Percentiles rank a stretch among this genome's conserved stretches.
These are phyloP conservation scores for Coemansia guatemalensis DNA, from an alignment of 192 early-diverging fungal genomes.

Conservation along the genomic window DNA sequence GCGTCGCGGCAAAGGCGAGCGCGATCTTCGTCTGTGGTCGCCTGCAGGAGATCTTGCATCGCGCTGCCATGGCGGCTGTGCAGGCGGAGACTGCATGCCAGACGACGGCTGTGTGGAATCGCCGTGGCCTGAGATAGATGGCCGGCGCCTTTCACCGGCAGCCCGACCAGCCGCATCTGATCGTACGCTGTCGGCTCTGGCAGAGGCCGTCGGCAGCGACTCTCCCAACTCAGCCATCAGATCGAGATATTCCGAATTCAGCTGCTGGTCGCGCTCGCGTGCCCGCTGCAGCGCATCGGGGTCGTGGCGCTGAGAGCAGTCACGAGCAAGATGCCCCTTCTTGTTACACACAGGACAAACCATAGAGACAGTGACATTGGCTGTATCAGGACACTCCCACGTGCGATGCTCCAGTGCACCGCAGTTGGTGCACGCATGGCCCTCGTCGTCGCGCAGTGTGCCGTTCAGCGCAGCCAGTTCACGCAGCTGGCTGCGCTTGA, in stretches of 20 bases:
- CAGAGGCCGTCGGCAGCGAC: slow-evolving; percentile 24
- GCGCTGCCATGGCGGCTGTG: slow-evolving; percentile 32
- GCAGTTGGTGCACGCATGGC: slow-evolving; percentile 92
- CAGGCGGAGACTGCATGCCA: slow-evolving; percentile 15
- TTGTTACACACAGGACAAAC: slow-evolving; percentile 88
- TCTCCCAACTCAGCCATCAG: slow-evolving; percentile 95
- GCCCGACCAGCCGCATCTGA: background rate
- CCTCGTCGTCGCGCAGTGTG: slow-evolving; percentile 93
- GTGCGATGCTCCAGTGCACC: slow-evolving; percentile 85
- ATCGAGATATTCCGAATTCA: slow-evolving; percentile 87
- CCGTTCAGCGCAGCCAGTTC: slow-evolving; percentile 95
- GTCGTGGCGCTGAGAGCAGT: slow-evolving; percentile 87
- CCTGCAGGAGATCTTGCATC: slow-evolving; percentile 13
- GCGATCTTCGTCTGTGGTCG: slow-evolving; percentile 15
- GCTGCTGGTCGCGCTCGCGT: slow-evolving; percentile 76
- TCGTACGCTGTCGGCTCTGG: background rate
- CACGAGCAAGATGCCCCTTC: slow-evolving; percentile 89
- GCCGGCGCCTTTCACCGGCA: background rate
- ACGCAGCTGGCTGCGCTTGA: slow-evolving; percentile 92
- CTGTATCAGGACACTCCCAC: slow-evolving; percentile 87
- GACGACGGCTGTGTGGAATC: background rate
- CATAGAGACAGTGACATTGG: slow-evolving; percentile 82
- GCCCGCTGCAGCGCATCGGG: slow-evolving; percentile 72
- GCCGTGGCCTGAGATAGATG: slow-evolving; percentile 2
- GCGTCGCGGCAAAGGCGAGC: slow-evolving; percentile 25